These are phyloP conservation scores for Seminavis robusta DNA, from an alignment of 108 stramenopile species.

Conservation along the genomic window DNA sequence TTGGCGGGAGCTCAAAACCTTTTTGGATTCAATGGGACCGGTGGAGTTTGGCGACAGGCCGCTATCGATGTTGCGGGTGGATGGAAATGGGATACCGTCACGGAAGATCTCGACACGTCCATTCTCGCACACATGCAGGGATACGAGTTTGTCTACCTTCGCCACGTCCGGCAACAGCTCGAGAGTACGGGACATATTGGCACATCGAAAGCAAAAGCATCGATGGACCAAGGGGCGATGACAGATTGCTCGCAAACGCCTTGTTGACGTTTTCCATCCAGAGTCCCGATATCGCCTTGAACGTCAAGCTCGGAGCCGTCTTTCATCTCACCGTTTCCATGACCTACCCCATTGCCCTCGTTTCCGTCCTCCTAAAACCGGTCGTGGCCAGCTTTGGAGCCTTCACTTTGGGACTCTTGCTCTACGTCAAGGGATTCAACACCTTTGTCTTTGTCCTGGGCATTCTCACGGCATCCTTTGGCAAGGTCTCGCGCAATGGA, in stretches of 20 bases:
- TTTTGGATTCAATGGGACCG: constrained; percentile 29
- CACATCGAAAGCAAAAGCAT: constrained; percentile 22
- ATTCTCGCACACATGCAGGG: constrained; percentile 13
- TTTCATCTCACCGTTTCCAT: constrained; percentile 11
- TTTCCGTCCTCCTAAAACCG: not conserved
- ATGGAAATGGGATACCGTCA: constrained; percentile 20
- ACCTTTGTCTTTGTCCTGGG: not conserved
- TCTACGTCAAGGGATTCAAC: not conserved
- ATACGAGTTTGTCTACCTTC: constrained; percentile 18
- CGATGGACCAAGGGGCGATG: constrained; percentile 29
- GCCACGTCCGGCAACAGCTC: constrained; percentile 13
- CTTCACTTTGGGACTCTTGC: too few relatives aligned
- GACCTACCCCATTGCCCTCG: not conserved
- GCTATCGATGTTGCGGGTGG: constrained; percentile 21
- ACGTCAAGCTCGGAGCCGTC: constrained; percentile 12
- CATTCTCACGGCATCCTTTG: not conserved
- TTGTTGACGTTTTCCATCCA: constrained; percentile 1
- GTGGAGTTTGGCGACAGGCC: constrained; percentile 16
- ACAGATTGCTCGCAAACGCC: constrained; percentile 7
- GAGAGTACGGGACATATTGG: constrained; percentile 10
- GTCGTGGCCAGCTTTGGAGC: not conserved
- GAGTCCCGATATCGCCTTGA: constrained; percentile 2
- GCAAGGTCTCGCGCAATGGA: constrained; percentile 15
- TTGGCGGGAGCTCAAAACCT: not conserved
- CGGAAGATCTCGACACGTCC: constrained; percentile 18